These are phyloP conservation scores for Teratosphaeria pseudoeucalypti DNA, from an alignment of 2,329 filamentous ascomycete genomes.

Conservation along the genomic window DNA sequence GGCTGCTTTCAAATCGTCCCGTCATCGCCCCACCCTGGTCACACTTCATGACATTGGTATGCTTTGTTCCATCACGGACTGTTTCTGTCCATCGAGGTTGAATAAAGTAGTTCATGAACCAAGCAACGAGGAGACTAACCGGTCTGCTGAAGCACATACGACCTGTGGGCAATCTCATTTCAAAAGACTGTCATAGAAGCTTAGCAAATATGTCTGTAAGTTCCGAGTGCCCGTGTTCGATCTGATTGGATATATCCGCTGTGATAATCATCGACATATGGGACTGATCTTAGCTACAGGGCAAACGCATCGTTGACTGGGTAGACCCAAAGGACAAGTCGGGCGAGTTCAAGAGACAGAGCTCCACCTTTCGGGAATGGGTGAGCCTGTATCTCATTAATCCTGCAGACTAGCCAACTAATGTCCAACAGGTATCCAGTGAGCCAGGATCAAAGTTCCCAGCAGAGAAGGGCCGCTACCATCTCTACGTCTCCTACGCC, in stretches of 20 bases:
- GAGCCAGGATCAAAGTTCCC: slow-evolving; percentile 65
- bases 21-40: neutral
- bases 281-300: neutral
- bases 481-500: slow-evolving; percentile 89
- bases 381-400: slow-evolving; percentile 21
- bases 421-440: slow-evolving; percentile 45
- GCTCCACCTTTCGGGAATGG: slow-evolving; percentile 69
- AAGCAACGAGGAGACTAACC: neutral
- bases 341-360: slow-evolving; percentile 87
- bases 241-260: too few relatives aligned
- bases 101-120: neutral
- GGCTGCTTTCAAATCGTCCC: neutral
- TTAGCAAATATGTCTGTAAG: neutral
- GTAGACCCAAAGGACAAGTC: slow-evolving; percentile 64
- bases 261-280: neutral
- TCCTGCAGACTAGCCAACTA: neutral
- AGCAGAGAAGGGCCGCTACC: slow-evolving; percentile 80
- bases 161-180: neutral
- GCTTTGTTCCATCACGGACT: neutral
- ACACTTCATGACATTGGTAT: neutral
- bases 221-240: neutral
- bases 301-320: slow-evolving; percentile 26
- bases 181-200: neutral
- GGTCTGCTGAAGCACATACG: neutral
- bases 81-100: neutral